Conservation (phyloP, 768 basidiomycete genomes). For the Boletus rufocinnamomeus region DNA sequence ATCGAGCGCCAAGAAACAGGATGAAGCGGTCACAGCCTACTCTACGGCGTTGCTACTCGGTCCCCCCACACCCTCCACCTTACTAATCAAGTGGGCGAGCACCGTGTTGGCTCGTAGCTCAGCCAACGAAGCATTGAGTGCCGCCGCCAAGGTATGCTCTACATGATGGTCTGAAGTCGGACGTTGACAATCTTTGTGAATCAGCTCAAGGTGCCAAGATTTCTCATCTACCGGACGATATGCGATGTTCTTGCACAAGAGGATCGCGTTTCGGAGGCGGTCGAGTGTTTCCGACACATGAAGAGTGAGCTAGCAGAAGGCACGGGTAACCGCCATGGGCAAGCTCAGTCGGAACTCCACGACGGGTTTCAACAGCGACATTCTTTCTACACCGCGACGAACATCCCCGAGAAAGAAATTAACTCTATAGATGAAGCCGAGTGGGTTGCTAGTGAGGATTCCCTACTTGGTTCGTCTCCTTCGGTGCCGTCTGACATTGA, state of each 20-base stretch:
- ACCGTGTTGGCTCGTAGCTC: too few relatives aligned
- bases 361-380: too few relatives aligned
- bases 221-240: too few relatives aligned
- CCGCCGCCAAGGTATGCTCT: slow-evolving; percentile 1
- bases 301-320: neutral
- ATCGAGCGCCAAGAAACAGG: neutral
- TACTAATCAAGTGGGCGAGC: slow-evolving; percentile 12
- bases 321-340: neutral
- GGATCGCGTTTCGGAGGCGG: neutral
- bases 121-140: neutral
- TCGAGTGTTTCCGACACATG: slow-evolving; percentile 2
- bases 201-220: too few relatives aligned
- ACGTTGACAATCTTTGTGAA: neutral
- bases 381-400: too few relatives aligned
- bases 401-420: too few relatives aligned
- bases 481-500: too few relatives aligned
- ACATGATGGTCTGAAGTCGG: neutral
- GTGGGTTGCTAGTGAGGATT: too few relatives aligned
- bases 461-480: too few relatives aligned
- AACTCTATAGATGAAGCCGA: too few relatives aligned
- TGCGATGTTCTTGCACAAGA: slow-evolving; percentile 8
- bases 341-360: too few relatives aligned
- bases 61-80: neutral
- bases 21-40: neutral
- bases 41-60: neutral